Percentiles rank a stretch among this genome's conserved stretches.
Conservation (phyloP, 2,329 filamentous ascomycete genomes). For the Verticillium zaregamsianum region DNA sequence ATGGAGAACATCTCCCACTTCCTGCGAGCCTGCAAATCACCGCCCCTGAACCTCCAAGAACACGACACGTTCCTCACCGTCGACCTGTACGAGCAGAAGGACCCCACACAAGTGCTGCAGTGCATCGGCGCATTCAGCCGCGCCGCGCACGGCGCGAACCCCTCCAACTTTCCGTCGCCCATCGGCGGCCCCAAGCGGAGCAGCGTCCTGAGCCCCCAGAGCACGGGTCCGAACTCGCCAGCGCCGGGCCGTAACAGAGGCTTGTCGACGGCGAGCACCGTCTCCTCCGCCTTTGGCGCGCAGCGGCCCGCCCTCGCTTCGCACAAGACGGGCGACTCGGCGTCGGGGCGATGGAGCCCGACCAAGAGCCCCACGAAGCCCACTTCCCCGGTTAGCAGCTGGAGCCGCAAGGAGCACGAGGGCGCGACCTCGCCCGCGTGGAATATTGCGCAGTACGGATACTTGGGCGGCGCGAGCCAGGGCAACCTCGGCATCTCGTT, state of each 20-base stretch:
- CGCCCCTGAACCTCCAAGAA: slow-evolving; percentile 80
- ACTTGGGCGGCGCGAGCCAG: slow-evolving; percentile 96
- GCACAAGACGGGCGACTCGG: slow-evolving; percentile 49
- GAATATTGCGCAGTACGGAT: slow-evolving; percentile 98
- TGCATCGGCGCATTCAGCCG: slow-evolving; percentile 90
- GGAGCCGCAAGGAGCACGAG: slow-evolving; percentile 84
- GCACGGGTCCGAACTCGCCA: slow-evolving; percentile 44
- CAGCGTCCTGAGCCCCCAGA: slow-evolving; percentile 60
- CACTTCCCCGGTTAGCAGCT: slow-evolving; percentile 66
- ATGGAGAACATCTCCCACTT: slow-evolving; percentile 99
- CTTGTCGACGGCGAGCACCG: slow-evolving; percentile 54
- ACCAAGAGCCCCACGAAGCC: slow-evolving; percentile 55
- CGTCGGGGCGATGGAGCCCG: slow-evolving; percentile 56
- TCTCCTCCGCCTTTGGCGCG: slow-evolving; percentile 44
- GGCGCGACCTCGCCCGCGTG: slow-evolving; percentile 80
- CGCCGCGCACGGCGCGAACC: slow-evolving; percentile 70
- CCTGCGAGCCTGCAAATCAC: slow-evolving; percentile 78
- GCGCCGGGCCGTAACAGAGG: slow-evolving; percentile 45
- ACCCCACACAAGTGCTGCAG: slow-evolving; percentile 92
- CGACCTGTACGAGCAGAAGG: slow-evolving; percentile 92
- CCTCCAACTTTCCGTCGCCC: slow-evolving; percentile 65
- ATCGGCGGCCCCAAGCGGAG: slow-evolving; percentile 65
- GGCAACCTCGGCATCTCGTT: slow-evolving; percentile 93
- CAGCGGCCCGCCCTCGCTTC: slow-evolving; percentile 36
- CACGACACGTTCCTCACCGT: slow-evolving; percentile 97